Evolutionary conservation across 179 eudicot species (phyloP), one percentile per base, ranked within the genome.

Genomic region (Patellifolia procumbens): DNA sequence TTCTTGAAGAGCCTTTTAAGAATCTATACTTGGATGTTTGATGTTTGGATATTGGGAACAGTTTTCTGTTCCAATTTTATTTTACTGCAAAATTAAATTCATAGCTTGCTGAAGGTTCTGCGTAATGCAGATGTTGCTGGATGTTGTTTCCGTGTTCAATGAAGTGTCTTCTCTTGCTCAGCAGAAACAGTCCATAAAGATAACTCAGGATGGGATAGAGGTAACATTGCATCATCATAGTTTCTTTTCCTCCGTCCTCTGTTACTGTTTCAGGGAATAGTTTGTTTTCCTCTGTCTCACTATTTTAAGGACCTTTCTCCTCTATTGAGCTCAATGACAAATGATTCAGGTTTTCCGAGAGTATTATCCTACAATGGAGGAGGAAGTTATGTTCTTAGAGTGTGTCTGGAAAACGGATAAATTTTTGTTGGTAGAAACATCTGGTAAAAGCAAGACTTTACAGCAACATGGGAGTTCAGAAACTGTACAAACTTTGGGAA

Each of bases 161-260:
- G 81, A 81, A 75, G 89, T 90, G 75, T 88, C 89, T 75, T 83
- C 90, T 32, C 69, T 91, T 75, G 85, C 99, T 80, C 93, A 85
- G 66, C 88, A 81, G 85, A 86, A 90, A 77, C 99, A 95, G 60
- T 86, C 92, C 11, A 82, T 93, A 29, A 93, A 90, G 79, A 72
- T 95, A 64, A 84, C 87, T 83, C 97, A 93, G 80, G 86, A 89
- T 68, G 97, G 97, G 74, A 63, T 89, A 48, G 99, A 93, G 93
- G 99, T 91, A 51, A 68, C 37, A 32, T 24, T 37, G 62, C 35
- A 17, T 73, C 31, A 69, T 66, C 62, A 64, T 28, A 64, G 26
- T 29, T 37, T 22, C 28, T 56, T 49, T 22, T 17, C 20, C 10
- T 51, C 29, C 43, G 26, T 16, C 13, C 24, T 59, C 24, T 10